Evolutionary conservation across 2,329 filamentous ascomycete species (phyloP).

Genomic region (Penicillium polonicum): DNA sequence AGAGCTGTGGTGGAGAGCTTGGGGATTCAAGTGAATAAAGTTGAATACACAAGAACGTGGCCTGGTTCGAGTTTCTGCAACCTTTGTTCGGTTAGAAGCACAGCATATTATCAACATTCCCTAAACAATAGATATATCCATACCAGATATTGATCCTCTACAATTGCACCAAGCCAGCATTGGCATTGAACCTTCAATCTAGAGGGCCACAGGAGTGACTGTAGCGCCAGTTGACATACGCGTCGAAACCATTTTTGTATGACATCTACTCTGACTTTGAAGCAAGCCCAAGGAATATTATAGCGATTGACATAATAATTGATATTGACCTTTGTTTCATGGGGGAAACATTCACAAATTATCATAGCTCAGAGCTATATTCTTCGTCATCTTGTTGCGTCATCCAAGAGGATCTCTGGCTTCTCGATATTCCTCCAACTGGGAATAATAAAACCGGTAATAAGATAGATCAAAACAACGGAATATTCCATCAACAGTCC

Average conservation of each 20-base stretch:
- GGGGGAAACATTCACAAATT: not conserved
- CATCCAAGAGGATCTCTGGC: too few species aligned
- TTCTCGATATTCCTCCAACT: too few species aligned
- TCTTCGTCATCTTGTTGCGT: too few species aligned
- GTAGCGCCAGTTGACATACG: too few species aligned
- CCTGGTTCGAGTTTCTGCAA: not conserved
- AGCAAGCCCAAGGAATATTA: too few species aligned
- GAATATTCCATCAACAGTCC: slow-evolving; percentile 11
- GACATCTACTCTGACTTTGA: too few species aligned
- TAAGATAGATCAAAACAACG: too few species aligned
- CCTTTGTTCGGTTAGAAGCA: not conserved
- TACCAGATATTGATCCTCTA: not conserved
- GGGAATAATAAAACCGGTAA: too few species aligned
- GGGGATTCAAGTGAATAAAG: not conserved
- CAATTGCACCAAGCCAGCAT: not conserved
- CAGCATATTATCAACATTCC: not conserved
- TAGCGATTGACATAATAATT: not conserved
- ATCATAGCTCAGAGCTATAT: not conserved
- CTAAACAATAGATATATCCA: not conserved
- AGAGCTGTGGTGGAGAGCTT: not conserved
- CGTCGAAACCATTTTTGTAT: too few species aligned
- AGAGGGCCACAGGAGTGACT: too few species aligned
- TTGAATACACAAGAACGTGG: not conserved
- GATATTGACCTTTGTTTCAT: not conserved
- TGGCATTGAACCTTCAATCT: not conserved